Evolutionary conservation across 257 asterid species (phyloP), one percentile per base, ranked within the genome.

Genomic region (Solanum bulbocastanum): DNA sequence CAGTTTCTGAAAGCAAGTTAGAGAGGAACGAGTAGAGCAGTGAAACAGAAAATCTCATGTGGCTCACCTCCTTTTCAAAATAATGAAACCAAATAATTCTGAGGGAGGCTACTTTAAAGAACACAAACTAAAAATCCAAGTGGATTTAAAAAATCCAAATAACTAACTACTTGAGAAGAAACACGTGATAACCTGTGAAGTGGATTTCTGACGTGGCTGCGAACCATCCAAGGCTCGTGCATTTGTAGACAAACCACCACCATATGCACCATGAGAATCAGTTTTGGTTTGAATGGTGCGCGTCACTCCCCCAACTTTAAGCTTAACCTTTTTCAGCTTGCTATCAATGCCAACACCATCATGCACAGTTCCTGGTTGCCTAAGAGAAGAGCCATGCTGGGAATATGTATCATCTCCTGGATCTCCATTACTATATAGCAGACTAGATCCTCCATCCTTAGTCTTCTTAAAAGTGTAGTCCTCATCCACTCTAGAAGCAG

Each of bases 291-390:
- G 98, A 84, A 97, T 92, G 25, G 96, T 95, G 78, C 95, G 95
- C 1, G 93, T 93, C 56, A 96, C 94, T 75, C 99, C 99, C 86
- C 98, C 98, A 88, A 97, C 98, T 93, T 94, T 97, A 91, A 97
- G 90, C 91, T 93, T 96, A 89, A 95, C 94, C 71, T 92, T 96
- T 89, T 94, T 94, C n/a, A 88, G 89, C 88, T 90, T 97, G 88
- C 82, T 94, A 86, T 96, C 98, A 86, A 87, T 93, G 76, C 92
- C 98, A 62, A 89, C 82, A 81, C 93, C 90, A 88, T 92, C 94
- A 49, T 66, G 89, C 88, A 40, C 33, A 33, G 44, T 60, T 49
- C 71, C 90, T 36, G 72, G 56, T 42, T 73, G 52, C 83, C 88
- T 85, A 46, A 81, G 3, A 83, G 88, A 39, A 32, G 66, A 87